Evolutionary conservation across 257 asterid species (phyloP), one percentile per base, ranked within the genome.

Genomic region (Capsicum baccatum): DNA sequence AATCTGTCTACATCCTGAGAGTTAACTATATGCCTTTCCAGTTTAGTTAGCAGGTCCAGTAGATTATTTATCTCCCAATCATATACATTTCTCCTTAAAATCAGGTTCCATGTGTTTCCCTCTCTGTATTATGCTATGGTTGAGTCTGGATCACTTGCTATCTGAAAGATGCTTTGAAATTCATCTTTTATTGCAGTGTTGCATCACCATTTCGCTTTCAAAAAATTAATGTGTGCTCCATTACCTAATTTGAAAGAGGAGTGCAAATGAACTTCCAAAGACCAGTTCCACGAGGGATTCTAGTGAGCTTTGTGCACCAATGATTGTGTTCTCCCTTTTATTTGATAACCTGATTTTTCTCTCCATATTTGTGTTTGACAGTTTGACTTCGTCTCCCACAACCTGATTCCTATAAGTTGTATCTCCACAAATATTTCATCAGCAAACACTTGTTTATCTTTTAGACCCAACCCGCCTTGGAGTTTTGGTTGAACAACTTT

Each of bases 311-410:
- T 1, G 37, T 9, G 68, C 12, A 26, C 70, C 70, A 64, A 64
- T 26, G 17, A 11, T 26, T 64, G 5, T 64, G 3, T 10, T 66
- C 47, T 66, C 13, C 73, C 33, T 66, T 66, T 50, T 50, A 8
- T 50, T 50, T 50, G 55, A 8, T 50, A 50, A 50, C 55, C 55
- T 64, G 17, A 5, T 26, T 64, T 26, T 64, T 0, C 48, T 66
- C 47, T 66, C 13, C 73, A 66, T 66, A 66, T 66, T 66, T 66
- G 73, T 35, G 44, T 66, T 66, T 66, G 47, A 66, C 73, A 33
- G 47, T 66, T 66, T 66, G 73, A 66, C 48, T 66, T 33, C 47
- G 35, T 66, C 44, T 63, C 48, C 73, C 10, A 66, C 10, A 13
- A 66, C 48, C 48, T 66, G 17, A 33, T 66, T 66, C 47, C 73